A percentile compares a stretch with the other conserved stretches of the same genome.
phyloP scores from a whole-genome alignment of 2,329 filamentous ascomycete genomes.

The Juglanconis juglandina region DNA sequence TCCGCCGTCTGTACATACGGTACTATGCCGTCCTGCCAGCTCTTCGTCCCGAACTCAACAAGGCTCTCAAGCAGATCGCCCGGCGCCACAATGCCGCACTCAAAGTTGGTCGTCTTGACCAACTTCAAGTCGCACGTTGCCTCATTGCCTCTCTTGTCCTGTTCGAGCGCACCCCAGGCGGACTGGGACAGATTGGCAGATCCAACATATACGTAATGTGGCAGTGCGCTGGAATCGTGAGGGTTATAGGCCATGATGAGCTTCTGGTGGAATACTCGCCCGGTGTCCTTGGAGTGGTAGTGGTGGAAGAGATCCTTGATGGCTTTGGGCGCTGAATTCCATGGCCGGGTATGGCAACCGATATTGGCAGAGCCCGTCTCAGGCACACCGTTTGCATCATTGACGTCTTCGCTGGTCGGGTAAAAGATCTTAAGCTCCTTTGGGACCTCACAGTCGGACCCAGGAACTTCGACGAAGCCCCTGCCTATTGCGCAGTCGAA shows the following conservation, averaged over 20 bases:
- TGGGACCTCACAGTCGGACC: slow-evolving; percentile 14
- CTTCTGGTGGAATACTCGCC: slow-evolving; percentile 26
- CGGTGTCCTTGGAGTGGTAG: slow-evolving; percentile 24
- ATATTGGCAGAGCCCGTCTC: slow-evolving; percentile 22
- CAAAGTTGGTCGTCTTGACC: slow-evolving; percentile 23
- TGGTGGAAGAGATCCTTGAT: slow-evolving; percentile 23
- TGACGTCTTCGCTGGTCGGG: slow-evolving; percentile 22
- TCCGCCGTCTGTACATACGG: slow-evolving; percentile 19
- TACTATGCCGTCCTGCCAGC: slow-evolving; percentile 24
- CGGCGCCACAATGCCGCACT: slow-evolving; percentile 25
- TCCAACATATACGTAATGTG: slow-evolving; percentile 25
- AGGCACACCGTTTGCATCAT: slow-evolving; percentile 15
- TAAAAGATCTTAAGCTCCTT: slow-evolving; percentile 22
- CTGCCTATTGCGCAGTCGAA: slow-evolving; percentile 22
- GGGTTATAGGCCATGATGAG: slow-evolving; percentile 23
- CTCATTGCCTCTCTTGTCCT: slow-evolving; percentile 22
- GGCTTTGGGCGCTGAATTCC: slow-evolving; percentile 18
- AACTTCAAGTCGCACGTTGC: slow-evolving; percentile 23
- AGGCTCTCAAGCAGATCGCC: slow-evolving; percentile 20
- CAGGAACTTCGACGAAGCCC: slow-evolving; percentile 9
- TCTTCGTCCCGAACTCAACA: slow-evolving; percentile 21
- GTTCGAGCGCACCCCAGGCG: slow-evolving; percentile 23
- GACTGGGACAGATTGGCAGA: slow-evolving; percentile 25
- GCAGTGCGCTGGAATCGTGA: background rate
- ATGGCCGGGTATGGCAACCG: slow-evolving; percentile 23